Base-by-base conservation (phyloP, 2,329 filamentous ascomycete species). In the Sporothrix brasiliensis region DNA sequence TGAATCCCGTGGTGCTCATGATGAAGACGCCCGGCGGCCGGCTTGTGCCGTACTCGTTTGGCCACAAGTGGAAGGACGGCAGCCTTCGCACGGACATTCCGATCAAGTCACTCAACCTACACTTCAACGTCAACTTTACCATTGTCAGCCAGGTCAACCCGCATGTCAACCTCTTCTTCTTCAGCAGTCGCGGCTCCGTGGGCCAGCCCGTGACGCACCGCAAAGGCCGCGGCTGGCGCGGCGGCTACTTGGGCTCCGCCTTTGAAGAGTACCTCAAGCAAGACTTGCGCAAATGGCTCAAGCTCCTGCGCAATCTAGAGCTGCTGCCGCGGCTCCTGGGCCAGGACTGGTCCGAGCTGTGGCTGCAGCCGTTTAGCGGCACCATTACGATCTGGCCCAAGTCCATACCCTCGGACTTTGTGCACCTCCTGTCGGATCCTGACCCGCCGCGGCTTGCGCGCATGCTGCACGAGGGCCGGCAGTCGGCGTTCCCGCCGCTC, bases 61-160 rank as follows among this genome's bases (percentile, higher is more conserved):
- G 95, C 0, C 94, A 98, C 83, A 98, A 98, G 81, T 99, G 95
- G 95, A 99, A 99, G 80, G 95, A 99, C 78, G 95, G 95, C 68
- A 95, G 91, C 75, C 82, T 99, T 69, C 88, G 95, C 50, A 99
- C 95, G 0, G 95, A 99, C 77, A 97, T 99, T 39, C 95, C 95
- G 0, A 88, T 99, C 77, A 95, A 94, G 80, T 91, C 94, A 1
- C 85, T 99, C 67, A 98, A 99, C 79, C 85, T 97, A 0, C 93
- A 98, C 78, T 99, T 99, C 84, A 98, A 98, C 79, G 95, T 98
- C 79, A 97, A 97, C 79, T 99, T 98, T 80, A 94, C 92, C 74
- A 94, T 99, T 74, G 95, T 90, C 75, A 86, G 85, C 75, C 87
- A 93, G 81, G 94, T 97, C 65, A 99, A 99, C 79, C 95, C 95